Evolutionary conservation across 148 eudicot species (phyloP).

Genomic region (Cornus kousa): DNA sequence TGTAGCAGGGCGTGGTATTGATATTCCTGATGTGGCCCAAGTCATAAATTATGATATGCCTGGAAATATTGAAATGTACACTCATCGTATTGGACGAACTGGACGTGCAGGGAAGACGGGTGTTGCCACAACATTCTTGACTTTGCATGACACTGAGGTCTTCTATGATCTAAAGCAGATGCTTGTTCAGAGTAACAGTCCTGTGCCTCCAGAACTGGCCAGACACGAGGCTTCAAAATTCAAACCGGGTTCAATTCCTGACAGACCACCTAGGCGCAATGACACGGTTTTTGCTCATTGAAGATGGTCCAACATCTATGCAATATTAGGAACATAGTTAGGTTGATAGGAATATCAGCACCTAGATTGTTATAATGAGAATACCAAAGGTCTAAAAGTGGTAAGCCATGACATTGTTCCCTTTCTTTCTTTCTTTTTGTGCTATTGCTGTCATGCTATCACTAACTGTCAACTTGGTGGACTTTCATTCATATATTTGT

Average conservation of each 20-base stretch:
- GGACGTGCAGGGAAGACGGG: slow-evolving; percentile 67
- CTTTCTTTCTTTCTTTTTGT: too few species aligned
- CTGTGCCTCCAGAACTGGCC: slow-evolving; percentile 65
- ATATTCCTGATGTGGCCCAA: slow-evolving; percentile 64
- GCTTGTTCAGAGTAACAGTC: slow-evolving; percentile 59
- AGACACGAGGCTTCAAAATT: slow-evolving; percentile 63
- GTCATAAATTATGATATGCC: slow-evolving; percentile 62
- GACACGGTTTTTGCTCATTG: slow-evolving; percentile 56
- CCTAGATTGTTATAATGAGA: background rate
- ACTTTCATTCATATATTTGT: too few species aligned
- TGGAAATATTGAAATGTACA: slow-evolving; percentile 53
- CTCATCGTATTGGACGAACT: slow-evolving; percentile 63
- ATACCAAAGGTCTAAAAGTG: background rate
- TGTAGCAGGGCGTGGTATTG: slow-evolving; percentile 71
- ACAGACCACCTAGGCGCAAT: slow-evolving; percentile 62
- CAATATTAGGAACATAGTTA: background rate
- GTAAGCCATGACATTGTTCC: background rate
- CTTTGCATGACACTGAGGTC: slow-evolving; percentile 49
- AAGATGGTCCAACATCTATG: background rate
- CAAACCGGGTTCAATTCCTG: slow-evolving; percentile 59
- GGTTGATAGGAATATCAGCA: background rate
- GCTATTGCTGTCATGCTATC: background rate
- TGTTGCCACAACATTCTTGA: slow-evolving; percentile 59
- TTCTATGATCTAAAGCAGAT: slow-evolving; percentile 64
- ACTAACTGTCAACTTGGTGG: background rate